phyloP scores from a whole-genome alignment of 148 eudicot species.

The Rhododendron vialii region DNA sequence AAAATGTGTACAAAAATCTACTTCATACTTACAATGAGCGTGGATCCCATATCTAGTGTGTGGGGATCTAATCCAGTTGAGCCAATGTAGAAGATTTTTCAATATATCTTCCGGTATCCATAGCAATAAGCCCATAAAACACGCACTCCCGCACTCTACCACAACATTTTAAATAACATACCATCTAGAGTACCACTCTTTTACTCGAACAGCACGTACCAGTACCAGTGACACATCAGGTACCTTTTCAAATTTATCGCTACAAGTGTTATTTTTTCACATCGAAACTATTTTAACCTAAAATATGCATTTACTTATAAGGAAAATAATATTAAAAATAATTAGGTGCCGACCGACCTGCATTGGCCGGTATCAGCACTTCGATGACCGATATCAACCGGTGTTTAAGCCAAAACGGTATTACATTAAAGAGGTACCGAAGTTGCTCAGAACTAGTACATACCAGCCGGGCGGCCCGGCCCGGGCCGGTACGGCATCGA shows the following conservation, averaged over 20 bases:
- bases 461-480: not conserved
- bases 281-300: not conserved
- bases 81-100: not conserved
- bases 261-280: not conserved
- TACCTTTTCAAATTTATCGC: not conserved
- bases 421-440: not conserved
- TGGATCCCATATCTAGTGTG: not conserved
- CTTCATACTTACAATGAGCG: not conserved
- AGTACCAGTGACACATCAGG: not conserved
- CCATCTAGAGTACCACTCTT: not conserved
- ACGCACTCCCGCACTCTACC: not conserved
- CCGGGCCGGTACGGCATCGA: not conserved
- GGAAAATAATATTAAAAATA: not conserved
- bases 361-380: not conserved
- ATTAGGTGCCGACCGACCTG: not conserved
- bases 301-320: too few species aligned
- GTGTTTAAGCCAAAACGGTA: not conserved
- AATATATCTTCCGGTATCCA: not conserved
- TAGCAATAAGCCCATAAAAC: not conserved
- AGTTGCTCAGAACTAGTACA: not conserved
- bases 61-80: not conserved
- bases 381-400: not conserved
- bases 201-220: not conserved
- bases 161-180: not conserved
- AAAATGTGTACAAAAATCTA: not conserved